Conservation (phyloP, 2,329 filamentous ascomycete genomes). For the Coniella lustricola region DNA sequence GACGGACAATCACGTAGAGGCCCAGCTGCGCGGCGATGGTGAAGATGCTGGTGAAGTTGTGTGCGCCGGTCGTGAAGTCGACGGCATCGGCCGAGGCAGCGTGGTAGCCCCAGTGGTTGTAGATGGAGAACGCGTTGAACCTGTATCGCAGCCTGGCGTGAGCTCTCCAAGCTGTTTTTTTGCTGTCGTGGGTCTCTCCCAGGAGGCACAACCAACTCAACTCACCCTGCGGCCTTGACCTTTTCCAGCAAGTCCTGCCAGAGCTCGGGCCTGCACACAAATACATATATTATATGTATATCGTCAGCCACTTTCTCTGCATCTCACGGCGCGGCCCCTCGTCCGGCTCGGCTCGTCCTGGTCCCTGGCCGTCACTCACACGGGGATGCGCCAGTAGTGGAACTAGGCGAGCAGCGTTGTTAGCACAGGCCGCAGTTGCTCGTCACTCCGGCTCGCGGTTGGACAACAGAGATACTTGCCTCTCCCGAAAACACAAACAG, state of each 20-base stretch:
- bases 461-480: conserved; percentile 20
- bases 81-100: conserved; percentile 26
- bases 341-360: too few species aligned
- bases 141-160: conserved; percentile 15
- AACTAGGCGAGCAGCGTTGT: conserved; percentile 23
- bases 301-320: neutral
- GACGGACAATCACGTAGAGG: conserved; percentile 48
- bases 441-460: too few species aligned
- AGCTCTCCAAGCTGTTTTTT: neutral
- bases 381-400: conserved; percentile 35
- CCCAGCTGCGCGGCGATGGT: conserved; percentile 47
- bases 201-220: neutral
- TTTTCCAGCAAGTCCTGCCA: conserved; percentile 37
- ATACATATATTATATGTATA: too few species aligned
- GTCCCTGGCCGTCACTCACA: conserved; percentile 22
- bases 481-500: conserved; percentile 37
- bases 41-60: conserved; percentile 45
- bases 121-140: conserved; percentile 37
- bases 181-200: too few species aligned
- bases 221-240: conserved; percentile 33
- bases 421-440: too few species aligned
- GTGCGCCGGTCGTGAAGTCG: conserved; percentile 46
- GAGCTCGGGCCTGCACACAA: conserved; percentile 26
- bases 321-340: neutral
- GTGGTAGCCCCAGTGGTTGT: conserved; percentile 36